Conservation (phyloP, 805 yeast species). For the Cyberlindnera maritima region DNA sequence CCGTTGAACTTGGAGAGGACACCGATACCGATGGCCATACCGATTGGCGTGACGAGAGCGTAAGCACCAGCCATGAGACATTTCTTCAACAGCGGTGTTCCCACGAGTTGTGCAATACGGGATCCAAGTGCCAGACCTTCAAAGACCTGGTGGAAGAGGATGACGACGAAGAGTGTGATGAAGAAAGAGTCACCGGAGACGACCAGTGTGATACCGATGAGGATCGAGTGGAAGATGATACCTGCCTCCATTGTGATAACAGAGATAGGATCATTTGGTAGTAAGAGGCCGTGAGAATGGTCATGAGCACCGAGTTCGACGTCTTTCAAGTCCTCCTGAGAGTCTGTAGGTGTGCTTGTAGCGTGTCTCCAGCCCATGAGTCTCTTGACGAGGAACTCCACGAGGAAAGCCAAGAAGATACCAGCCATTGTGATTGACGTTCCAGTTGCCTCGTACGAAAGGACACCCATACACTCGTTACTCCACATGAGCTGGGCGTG, state of each 20-base stretch:
- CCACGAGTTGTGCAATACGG: constrained; percentile 51
- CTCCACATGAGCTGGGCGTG: constrained; percentile 21
- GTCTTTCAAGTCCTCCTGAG: not conserved
- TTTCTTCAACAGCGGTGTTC: constrained; percentile 41
- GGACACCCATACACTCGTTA: constrained; percentile 18
- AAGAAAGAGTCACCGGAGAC: constrained; percentile 70
- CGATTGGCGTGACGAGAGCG: constrained; percentile 63
- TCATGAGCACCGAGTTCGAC: constrained; percentile 1
- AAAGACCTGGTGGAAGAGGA: constrained; percentile 70
- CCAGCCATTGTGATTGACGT: constrained; percentile 23
- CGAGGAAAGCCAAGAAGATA: constrained; percentile 16
- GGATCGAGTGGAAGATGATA: constrained; percentile 73
- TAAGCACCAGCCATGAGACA: constrained; percentile 49
- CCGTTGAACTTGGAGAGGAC: constrained; percentile 59
- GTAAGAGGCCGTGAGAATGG: constrained; percentile 5
- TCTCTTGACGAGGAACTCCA: constrained; percentile 17
- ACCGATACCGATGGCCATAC: constrained; percentile 75
- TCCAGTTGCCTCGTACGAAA: constrained; percentile 19
- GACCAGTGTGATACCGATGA: constrained; percentile 73
- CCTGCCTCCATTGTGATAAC: constrained; percentile 69
- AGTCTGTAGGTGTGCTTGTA: not conserved
- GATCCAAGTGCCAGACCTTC: constrained; percentile 87
- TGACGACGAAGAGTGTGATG: constrained; percentile 59
- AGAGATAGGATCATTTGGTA: constrained; percentile 18
- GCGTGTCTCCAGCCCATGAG: constrained; percentile 5